Base-by-base conservation (phyloP, 164 flowering plant species). In the Euptelea pleiosperma region DNA sequence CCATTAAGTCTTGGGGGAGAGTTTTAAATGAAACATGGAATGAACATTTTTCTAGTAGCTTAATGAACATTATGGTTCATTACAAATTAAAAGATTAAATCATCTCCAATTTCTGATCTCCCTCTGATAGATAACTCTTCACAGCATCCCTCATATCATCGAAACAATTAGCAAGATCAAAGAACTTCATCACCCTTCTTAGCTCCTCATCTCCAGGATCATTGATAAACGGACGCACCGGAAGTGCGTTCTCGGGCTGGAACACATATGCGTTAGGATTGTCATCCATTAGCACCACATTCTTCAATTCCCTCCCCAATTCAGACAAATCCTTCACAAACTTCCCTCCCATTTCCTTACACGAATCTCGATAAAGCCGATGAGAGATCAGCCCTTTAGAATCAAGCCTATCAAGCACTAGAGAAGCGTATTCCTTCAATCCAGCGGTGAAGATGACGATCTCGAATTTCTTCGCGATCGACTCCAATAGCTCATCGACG, bases 361-460 rank as follows among this genome's bases (percentile, higher is more conserved):
- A 89, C 2, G 96, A 81, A 59, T 89, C 93, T 6, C 96, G 63
- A 55, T 85, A 92, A 29, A 92, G 68, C 51, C 93, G 51, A 64
- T 92, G 82, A 1, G 85, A 70, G 2, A 92, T 82, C 69, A 74
- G 1, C 47, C 70, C 68, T 30, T 64, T 75, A 21, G 46, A 39
- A 51, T 92, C 98, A 0, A 92, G 57, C 67, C 26, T 43, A 58
- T 87, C 89, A 2, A 89, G 70, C 28, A 89, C 93, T 39, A 79
- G 73, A 10, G 87, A 75, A 0, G 98, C 98, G 44, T 92, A 92
- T 64, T 80, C 96, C 52, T 58, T 75, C 61, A 87, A 51, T 25
- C 91, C 98, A 0, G 96, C 98, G 0, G 98, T 92, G 70, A 89
- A 92, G 26, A 89, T 73, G 21, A 82, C 93, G 28, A 89, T 65